Percentiles rank a stretch among this genome's conserved stretches.
phyloP scores from a whole-genome alignment of 2,329 filamentous ascomycete species.

The Phyllosticta citriasiana region DNA sequence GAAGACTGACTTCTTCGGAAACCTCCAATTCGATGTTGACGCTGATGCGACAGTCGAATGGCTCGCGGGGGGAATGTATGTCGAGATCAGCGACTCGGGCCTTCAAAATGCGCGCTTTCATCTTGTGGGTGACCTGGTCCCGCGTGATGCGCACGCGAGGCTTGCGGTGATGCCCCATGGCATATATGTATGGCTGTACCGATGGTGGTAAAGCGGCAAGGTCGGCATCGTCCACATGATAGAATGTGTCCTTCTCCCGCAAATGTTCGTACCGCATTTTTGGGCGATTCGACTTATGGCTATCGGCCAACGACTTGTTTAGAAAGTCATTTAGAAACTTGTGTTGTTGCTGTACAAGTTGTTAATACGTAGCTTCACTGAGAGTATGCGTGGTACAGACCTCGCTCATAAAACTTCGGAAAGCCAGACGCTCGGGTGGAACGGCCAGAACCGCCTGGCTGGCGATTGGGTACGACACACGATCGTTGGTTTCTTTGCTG shows the following conservation, averaged over 20 bases:
- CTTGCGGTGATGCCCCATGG: constrained; percentile 12
- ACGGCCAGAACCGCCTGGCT: constrained; percentile 48
- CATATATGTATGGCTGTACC: constrained; percentile 26
- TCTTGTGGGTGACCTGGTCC: constrained; percentile 59
- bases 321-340: constrained; percentile 74
- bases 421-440: constrained; percentile 47
- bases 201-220: constrained; percentile 34
- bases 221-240: constrained; percentile 17
- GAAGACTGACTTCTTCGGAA: constrained; percentile 38
- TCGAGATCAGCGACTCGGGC: constrained; percentile 81
- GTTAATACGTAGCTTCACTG: not conserved
- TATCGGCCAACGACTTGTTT: constrained; percentile 54
- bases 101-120: constrained; percentile 83
- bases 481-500: constrained; percentile 58
- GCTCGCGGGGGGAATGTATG: constrained; percentile 64
- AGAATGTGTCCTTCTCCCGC: constrained; percentile 75
- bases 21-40: constrained; percentile 91
- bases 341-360: constrained; percentile 57
- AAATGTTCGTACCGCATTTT: constrained; percentile 73
- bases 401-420: constrained; percentile 68
- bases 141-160: constrained; percentile 49
- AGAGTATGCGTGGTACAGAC: constrained; percentile 21
- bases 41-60: constrained; percentile 86
- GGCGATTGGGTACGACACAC: constrained; percentile 56
- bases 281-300: constrained; percentile 40